Conservation (phyloP, 2,329 filamentous ascomycete species). For the Aspergillus oerlinghausenensis region DNA sequence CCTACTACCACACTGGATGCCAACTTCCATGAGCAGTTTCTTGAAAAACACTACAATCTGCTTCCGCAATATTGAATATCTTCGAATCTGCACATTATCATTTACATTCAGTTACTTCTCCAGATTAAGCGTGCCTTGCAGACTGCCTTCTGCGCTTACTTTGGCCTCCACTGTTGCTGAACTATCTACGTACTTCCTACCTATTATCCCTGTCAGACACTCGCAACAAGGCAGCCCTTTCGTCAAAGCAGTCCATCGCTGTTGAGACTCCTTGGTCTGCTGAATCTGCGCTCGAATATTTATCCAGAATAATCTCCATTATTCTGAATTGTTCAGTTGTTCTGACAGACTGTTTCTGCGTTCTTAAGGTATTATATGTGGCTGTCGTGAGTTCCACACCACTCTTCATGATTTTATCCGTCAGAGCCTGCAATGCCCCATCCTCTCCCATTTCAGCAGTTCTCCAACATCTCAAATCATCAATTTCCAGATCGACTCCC, state of each 20-base stretch:
- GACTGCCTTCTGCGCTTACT: slow-evolving; percentile 15
- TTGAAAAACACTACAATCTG: not conserved
- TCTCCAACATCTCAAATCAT: slow-evolving; percentile 1
- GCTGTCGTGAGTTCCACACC: slow-evolving; percentile 14
- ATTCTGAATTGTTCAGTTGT: not conserved
- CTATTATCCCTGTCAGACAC: slow-evolving; percentile 30
- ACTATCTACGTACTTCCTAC: slow-evolving; percentile 1
- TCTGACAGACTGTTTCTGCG: slow-evolving; percentile 11
- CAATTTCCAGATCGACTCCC: not conserved
- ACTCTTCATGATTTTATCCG: slow-evolving; percentile 11
- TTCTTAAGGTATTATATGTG: slow-evolving; percentile 20
- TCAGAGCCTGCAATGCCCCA: slow-evolving; percentile 21
- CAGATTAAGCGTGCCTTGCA: slow-evolving; percentile 1
- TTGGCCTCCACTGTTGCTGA: slow-evolving; percentile 11
- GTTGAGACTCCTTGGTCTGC: not conserved
- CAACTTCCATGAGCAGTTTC: slow-evolving; percentile 9
- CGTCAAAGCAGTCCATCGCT: slow-evolving; percentile 7
- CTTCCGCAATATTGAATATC: slow-evolving; percentile 4
- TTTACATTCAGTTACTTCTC: not conserved
- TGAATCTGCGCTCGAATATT: not conserved
- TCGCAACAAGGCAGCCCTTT: slow-evolving; percentile 16
- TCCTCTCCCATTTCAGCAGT: slow-evolving; percentile 15
- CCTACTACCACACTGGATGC: slow-evolving; percentile 11
- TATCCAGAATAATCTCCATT: not conserved
- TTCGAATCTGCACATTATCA: not conserved